Conservation (phyloP, 805 yeast genomes). For the Pichia membranifaciens region DNA sequence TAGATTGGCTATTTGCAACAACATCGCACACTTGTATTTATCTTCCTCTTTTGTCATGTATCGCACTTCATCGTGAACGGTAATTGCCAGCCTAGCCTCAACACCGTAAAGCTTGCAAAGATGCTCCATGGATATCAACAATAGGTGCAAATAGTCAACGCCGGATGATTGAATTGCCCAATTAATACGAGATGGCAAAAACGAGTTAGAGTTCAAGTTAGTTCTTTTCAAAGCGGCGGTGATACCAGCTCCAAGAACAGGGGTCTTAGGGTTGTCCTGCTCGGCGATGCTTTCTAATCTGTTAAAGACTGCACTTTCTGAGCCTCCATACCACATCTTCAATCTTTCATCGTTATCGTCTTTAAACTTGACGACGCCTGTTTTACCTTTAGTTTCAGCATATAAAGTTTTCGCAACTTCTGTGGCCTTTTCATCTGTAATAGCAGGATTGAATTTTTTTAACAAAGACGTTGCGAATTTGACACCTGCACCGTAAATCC, state of each 20-base stretch:
- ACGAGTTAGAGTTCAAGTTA: constrained; percentile 60
- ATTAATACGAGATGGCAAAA: constrained; percentile 84
- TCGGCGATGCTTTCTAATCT: constrained; percentile 82
- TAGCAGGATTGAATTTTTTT: constrained; percentile 71
- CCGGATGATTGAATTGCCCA: constrained; percentile 99
- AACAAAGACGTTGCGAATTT: constrained; percentile 81
- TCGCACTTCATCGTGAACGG: constrained; percentile 94
- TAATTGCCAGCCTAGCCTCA: constrained; percentile 71
- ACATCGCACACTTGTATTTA: constrained; percentile 68
- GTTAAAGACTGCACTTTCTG: constrained; percentile 89
- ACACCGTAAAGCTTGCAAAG: constrained; percentile 56
- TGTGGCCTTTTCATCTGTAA: constrained; percentile 62
- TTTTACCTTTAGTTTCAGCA: constrained; percentile 74
- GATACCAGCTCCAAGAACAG: constrained; percentile 88
- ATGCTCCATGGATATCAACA: constrained; percentile 84
- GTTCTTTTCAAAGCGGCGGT: constrained; percentile 71
- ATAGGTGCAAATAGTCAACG: constrained; percentile 86
- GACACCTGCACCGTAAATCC: constrained; percentile 97
- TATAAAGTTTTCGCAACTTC: constrained; percentile 63
- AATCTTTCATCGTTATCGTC: constrained; percentile 12
- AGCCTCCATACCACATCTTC: constrained; percentile 74
- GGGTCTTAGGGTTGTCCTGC: constrained; percentile 76
- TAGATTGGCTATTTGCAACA: constrained; percentile 80
- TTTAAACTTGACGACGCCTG: constrained; percentile 20
- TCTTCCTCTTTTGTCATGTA: constrained; percentile 72